Evolutionary conservation across 2,329 filamentous ascomycete species (phyloP), one percentile per base, ranked within the genome.

Genomic region (Venturia pyrina): DNA sequence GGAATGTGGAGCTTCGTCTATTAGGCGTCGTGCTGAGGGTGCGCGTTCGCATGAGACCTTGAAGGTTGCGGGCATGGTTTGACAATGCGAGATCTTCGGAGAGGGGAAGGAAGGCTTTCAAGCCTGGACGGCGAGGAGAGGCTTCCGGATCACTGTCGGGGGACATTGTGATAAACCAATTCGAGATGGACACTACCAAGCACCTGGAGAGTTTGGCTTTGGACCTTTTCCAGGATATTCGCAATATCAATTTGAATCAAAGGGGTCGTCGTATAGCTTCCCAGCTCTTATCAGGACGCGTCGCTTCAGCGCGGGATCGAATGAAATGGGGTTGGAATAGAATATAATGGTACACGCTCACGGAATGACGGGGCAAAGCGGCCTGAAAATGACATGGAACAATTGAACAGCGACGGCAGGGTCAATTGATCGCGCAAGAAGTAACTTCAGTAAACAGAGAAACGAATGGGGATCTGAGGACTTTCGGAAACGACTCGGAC

Each of bases 51-150:
- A 66, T 21, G 11, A 66, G 46, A n/a, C 34, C 37, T 44, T 78
- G 78, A 8, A 81, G 72, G 60, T 77, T 73, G 62, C 79, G 78
- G 1, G 78, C 78, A n/a, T 79, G 77, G 37, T 78, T 78, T 0
- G 78, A 77, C 5, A 81, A 48, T 44, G 46, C 19, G 43, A 24
- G 5, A 15, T 66, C 64, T 46, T 56, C 60, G 43, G 34, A 66
- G 10, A 64, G 59, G 1, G 59, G 65, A 1, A 66, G 44, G 61
- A 65, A 63, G 41, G 63, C 63, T 19, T 48, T 48, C 15, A 65
- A 21, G 21, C 63, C 63, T 43, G 46, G 48, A 37, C 63, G 46
- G 11, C 37, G 37, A 40, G 43, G 60, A 3, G 37, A 62, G 40
- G 37, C 24, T 10, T 62, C 43, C 11, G 34, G 8, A n/a, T 62